phyloP scores from a whole-genome alignment of 1,139 yeast genomes.

The Casaregolazyma suthepensis region DNA sequence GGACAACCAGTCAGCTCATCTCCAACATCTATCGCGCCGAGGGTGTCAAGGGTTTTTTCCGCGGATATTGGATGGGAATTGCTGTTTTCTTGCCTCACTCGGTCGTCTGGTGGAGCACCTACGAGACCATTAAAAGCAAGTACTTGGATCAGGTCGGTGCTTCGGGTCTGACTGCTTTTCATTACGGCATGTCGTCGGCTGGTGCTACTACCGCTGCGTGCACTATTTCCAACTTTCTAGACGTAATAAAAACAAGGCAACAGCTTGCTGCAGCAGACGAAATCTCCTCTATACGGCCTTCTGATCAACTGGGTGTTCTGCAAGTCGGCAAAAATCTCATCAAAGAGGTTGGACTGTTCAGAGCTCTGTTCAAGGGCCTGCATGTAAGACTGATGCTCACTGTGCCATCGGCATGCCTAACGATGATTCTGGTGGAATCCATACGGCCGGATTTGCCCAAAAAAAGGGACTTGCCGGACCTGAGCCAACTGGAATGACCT shows the following conservation, averaged over 20 bases:
- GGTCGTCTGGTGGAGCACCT: conserved; percentile 38
- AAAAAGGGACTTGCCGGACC: background rate
- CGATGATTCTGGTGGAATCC: conserved; percentile 38
- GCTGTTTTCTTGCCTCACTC: conserved; percentile 38
- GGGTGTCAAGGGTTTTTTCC: conserved; percentile 36
- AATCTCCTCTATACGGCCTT: conserved; percentile 35
- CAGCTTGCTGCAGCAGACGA: conserved; percentile 39
- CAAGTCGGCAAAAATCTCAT: conserved; percentile 33
- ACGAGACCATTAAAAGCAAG: conserved; percentile 20
- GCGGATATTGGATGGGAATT: conserved; percentile 42
- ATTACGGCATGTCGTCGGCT: conserved; percentile 35
- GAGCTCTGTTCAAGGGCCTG: conserved; percentile 36
- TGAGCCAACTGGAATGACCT: conserved; percentile 3
- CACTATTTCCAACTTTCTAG: conserved; percentile 37
- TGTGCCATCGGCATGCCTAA: conserved; percentile 36
- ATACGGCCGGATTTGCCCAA: conserved; percentile 32
- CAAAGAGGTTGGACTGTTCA: conserved; percentile 33
- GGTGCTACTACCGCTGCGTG: conserved; percentile 36
- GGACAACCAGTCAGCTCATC: conserved; percentile 23
- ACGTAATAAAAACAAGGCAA: conserved; percentile 40
- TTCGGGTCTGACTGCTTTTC: conserved; percentile 22
- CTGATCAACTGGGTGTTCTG: conserved; percentile 33
- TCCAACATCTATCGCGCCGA: conserved; percentile 29
- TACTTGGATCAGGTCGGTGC: conserved; percentile 5
- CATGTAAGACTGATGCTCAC: conserved; percentile 36